Conservation (phyloP, 1,284 basidiomycete species). For the Sporisorium iseilematis-ciliati region DNA sequence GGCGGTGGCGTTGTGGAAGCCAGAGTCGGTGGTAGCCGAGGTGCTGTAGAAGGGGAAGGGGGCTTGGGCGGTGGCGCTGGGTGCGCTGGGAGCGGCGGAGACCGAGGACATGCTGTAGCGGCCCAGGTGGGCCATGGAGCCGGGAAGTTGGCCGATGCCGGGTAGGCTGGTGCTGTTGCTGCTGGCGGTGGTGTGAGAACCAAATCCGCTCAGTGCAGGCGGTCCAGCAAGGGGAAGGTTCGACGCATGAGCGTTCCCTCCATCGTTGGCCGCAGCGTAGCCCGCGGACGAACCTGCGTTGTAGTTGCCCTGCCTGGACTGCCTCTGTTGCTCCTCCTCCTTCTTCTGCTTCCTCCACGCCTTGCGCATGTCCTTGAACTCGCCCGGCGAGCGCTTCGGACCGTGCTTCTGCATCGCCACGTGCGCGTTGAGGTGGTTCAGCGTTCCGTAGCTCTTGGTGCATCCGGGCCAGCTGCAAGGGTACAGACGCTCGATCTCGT, state of each 20-base stretch:
- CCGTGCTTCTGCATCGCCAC: conserved; percentile 94
- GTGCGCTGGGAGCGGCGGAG: conserved; percentile 13
- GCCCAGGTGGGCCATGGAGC: conserved; percentile 28
- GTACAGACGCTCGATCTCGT: conserved; percentile 85
- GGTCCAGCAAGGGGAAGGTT: conserved; percentile 27
- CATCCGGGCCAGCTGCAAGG: conserved; percentile 85
- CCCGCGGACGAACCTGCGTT: conserved; percentile 12
- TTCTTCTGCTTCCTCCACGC: conserved; percentile 94
- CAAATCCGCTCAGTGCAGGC: conserved; percentile 25
- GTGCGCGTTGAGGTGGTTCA: conserved; percentile 92
- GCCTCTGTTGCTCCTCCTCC: conserved; percentile 73
- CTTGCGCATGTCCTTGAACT: conserved; percentile 97
- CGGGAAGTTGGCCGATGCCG: conserved; percentile 23
- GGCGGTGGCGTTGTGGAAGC: neutral
- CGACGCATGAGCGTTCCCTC: conserved; percentile 8
- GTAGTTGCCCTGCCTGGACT: conserved; percentile 33
- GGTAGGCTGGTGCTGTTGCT: conserved; percentile 13
- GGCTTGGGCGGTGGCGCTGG: conserved; percentile 1
- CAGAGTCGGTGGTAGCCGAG: conserved; percentile 4
- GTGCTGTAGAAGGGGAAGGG: conserved; percentile 25
- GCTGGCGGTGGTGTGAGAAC: neutral
- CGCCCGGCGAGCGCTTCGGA: conserved; percentile 82
- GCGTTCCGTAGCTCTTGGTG: conserved; percentile 84
- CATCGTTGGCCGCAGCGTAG: conserved; percentile 7
- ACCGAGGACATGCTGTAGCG: conserved; percentile 49